Percentiles rank a stretch among this genome's conserved stretches.
Conservation (phyloP, 441 rosid genomes). For the Bocquillonia castaneifolia region DNA sequence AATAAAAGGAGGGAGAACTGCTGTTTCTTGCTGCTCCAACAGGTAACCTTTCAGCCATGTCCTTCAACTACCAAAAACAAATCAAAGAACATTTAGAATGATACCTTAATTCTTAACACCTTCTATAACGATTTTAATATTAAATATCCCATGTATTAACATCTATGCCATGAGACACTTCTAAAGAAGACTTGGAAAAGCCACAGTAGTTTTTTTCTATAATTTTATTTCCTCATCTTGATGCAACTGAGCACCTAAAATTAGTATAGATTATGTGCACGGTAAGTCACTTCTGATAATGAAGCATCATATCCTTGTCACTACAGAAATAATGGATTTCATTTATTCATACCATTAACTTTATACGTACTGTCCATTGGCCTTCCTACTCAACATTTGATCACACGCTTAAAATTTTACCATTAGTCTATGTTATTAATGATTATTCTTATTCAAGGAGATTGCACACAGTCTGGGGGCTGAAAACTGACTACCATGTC, state of each 20-base stretch:
- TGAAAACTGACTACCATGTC: background rate
- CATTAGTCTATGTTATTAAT: background rate
- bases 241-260: slow-evolving; percentile 3
- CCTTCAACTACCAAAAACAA: slow-evolving; percentile 50
- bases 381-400: background rate
- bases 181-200: background rate
- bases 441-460: background rate
- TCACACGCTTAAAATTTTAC: background rate
- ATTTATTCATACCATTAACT: no score
- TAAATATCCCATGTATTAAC: background rate
- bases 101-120: background rate
- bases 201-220: background rate
- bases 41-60: slow-evolving; percentile 90
- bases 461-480: background rate
- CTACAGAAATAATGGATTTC: background rate
- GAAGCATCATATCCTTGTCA: background rate
- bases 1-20: slow-evolving; percentile 53
- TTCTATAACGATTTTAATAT: background rate
- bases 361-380: no score
- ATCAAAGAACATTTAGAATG: background rate
- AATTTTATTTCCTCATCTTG: background rate
- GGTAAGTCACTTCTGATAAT: background rate
- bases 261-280: background rate
- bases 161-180: background rate
- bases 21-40: slow-evolving; percentile 54